These are phyloP conservation scores for Discostella stelligeroides DNA, from an alignment of 108 stramenopile species.

Conservation along the genomic window DNA sequence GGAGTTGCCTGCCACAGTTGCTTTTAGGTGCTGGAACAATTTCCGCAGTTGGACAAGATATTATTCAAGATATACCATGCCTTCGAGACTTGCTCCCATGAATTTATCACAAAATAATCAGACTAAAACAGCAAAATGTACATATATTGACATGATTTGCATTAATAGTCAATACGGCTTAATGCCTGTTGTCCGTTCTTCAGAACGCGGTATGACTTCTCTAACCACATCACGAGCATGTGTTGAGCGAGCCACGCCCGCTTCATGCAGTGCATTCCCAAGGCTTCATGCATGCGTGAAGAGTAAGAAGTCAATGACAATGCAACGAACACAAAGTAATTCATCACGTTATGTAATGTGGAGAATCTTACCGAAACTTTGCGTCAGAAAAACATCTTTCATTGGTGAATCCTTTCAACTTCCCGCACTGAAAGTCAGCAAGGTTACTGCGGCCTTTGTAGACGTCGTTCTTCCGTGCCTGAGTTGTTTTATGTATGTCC, in stretches of 20 bases:
- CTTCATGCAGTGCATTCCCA: conserved; percentile 50
- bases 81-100: conserved; percentile 1
- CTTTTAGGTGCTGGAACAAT: conserved; percentile 27
- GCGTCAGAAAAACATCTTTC: conserved; percentile 50
- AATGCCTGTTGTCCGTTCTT: conserved; percentile 49
- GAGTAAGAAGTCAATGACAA: neutral
- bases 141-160: neutral
- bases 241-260: conserved; percentile 37
- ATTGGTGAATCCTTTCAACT: conserved; percentile 43
- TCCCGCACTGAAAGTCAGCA: conserved; percentile 46
- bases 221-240: conserved; percentile 44
- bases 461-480: conserved; percentile 47
- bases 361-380: conserved; percentile 27
- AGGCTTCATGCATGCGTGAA: conserved; percentile 1
- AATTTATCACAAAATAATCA: neutral
- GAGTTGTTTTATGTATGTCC: conserved; percentile 47
- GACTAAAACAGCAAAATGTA: neutral
- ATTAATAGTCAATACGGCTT: conserved; percentile 42
- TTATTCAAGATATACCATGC: conserved; percentile 18
- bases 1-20: conserved; percentile 9
- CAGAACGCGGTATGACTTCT: conserved; percentile 29
- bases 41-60: conserved; percentile 21
- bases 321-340: too few species aligned
- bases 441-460: conserved; percentile 27
- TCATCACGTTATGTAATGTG: too few species aligned